Conservation (phyloP, 441 rosid genomes). For the Mallotus repandus region DNA sequence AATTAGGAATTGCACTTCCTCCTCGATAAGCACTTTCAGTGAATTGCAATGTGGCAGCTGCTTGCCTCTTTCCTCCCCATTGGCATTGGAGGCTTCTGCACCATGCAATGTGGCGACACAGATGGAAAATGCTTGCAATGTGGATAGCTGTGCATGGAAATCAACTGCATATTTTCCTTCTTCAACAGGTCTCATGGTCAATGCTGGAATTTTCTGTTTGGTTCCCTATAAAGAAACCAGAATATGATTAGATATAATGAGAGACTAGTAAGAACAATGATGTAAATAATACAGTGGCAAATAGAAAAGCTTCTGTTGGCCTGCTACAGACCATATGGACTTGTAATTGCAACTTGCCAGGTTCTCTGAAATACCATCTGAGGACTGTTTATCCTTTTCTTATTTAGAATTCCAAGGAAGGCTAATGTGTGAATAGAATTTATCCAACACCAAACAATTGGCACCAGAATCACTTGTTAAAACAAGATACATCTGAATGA, state of each 20-base stretch:
- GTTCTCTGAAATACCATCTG: neutral
- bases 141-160: conserved; percentile 82
- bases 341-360: neutral
- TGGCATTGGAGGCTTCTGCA: conserved; percentile 33
- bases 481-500: neutral
- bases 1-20: conserved; percentile 67
- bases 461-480: neutral
- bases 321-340: neutral
- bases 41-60: conserved; percentile 53
- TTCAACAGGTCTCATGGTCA: conserved; percentile 53
- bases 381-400: neutral
- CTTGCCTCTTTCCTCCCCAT: conserved; percentile 29
- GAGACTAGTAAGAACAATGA: neutral
- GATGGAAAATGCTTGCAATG: conserved; percentile 87
- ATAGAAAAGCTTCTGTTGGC: neutral
- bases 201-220: conserved; percentile 60
- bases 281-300: neutral
- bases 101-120: conserved; percentile 78
- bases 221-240: conserved; percentile 47
- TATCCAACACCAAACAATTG: neutral
- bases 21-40: conserved; percentile 63
- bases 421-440: neutral
- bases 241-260: conserved; percentile 13
- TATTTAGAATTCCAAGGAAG: neutral
- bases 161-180: conserved; percentile 79